phyloP scores from a whole-genome alignment of 1,284 basidiomycete species.

The Sphagnurus paluster region DNA sequence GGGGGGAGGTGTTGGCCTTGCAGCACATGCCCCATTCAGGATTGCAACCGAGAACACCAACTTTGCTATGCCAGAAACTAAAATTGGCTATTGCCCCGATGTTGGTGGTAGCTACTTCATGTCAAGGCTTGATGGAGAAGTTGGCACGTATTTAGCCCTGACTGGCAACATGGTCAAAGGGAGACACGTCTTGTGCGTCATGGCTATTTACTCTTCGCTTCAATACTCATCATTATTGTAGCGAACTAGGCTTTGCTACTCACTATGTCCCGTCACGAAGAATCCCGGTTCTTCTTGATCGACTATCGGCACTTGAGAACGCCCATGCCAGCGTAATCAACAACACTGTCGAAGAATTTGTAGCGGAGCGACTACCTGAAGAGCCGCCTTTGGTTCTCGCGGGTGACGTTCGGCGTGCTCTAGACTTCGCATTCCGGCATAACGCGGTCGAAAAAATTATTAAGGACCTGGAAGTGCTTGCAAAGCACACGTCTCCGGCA shows the following conservation, averaged over 20 bases:
- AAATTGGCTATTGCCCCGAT: slow-evolving; percentile 88
- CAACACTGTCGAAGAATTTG: slow-evolving; percentile 69
- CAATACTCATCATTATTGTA: slow-evolving; percentile 30
- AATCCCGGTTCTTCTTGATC: slow-evolving; percentile 66
- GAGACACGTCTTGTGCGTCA: slow-evolving; percentile 79
- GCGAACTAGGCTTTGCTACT: slow-evolving; percentile 88
- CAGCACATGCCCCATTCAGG: slow-evolving; percentile 87
- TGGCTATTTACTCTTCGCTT: slow-evolving; percentile 8
- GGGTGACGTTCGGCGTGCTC: slow-evolving; percentile 66
- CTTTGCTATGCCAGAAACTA: slow-evolving; percentile 98
- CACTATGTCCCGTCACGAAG: slow-evolving; percentile 83
- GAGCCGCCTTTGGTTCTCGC: slow-evolving; percentile 58
- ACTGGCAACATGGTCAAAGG: slow-evolving; percentile 78
- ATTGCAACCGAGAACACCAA: slow-evolving; percentile 92
- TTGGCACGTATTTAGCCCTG: slow-evolving; percentile 93
- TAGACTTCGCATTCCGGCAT: slow-evolving; percentile 80
- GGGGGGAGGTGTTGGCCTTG: slow-evolving; percentile 95
- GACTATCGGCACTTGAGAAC: slow-evolving; percentile 61
- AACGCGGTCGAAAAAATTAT: slow-evolving; percentile 73
- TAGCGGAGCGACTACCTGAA: slow-evolving; percentile 55
- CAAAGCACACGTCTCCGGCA: slow-evolving; percentile 39
- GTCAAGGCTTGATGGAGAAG: slow-evolving; percentile 85
- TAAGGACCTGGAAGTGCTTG: slow-evolving; percentile 51
- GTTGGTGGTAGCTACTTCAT: slow-evolving; percentile 93
- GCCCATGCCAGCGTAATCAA: slow-evolving; percentile 41